Percentiles rank a stretch among this genome's conserved stretches.
These are phyloP conservation scores for Tanacetum coccineum DNA, from an alignment of 129 eudicot species.

Conservation along the genomic window DNA sequence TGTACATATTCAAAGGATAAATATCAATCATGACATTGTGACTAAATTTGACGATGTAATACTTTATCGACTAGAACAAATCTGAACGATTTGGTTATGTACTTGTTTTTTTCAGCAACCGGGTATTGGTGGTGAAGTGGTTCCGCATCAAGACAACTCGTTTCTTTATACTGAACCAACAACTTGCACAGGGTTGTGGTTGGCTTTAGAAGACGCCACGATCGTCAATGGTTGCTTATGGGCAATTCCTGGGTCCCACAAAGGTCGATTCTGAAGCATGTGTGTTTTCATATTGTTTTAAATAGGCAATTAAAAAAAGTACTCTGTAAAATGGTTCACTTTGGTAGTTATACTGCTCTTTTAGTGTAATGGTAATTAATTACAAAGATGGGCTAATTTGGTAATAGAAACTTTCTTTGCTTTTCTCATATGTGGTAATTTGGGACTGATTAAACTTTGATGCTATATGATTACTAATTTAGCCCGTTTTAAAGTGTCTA, in stretches of 20 bases:
- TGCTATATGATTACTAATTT: too few relatives aligned
- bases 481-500: too few relatives aligned
- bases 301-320: neutral
- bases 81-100: too few relatives aligned
- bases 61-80: too few relatives aligned
- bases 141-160: constrained; percentile 95
- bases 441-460: too few relatives aligned
- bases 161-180: constrained; percentile 82
- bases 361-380: too few relatives aligned
- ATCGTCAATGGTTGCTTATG: constrained; percentile 82
- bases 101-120: constrained; percentile 80
- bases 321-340: too few relatives aligned
- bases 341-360: too few relatives aligned
- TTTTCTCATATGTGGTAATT: too few relatives aligned
- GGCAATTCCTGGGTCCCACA: constrained; percentile 99
- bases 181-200: constrained; percentile 97
- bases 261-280: constrained; percentile 33
- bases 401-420: too few relatives aligned
- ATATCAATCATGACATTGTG: neutral
- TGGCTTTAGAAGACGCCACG: constrained; percentile 95
- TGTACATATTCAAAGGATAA: constrained; percentile 96
- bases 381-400: too few relatives aligned
- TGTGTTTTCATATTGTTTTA: neutral
- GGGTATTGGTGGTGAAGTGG: constrained; percentile 96
- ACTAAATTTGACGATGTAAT: too few relatives aligned